Conservation (phyloP, 768 basidiomycete species). For the Boletus rubroflammeus region DNA sequence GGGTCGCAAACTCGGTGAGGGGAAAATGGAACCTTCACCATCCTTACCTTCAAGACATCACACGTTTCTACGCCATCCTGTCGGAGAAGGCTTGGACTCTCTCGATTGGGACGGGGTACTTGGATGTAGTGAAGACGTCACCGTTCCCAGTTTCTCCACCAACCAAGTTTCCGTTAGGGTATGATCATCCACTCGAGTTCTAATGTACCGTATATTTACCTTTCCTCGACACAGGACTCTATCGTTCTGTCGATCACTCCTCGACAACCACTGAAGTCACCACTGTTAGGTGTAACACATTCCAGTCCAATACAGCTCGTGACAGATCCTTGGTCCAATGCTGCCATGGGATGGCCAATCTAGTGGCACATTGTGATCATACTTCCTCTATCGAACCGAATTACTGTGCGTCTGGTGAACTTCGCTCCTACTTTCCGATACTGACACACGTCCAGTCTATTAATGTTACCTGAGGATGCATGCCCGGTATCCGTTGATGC, state of each 20-base stretch:
- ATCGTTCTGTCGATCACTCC: conserved; percentile 50
- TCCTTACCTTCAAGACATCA: conserved; percentile 25
- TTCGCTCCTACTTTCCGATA: neutral
- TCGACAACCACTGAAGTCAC: conserved; percentile 36
- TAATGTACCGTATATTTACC: neutral
- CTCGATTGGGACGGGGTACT: conserved; percentile 65
- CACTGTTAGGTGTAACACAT: conserved; percentile 36
- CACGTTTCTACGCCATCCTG: conserved; percentile 3
- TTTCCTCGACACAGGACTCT: conserved; percentile 46
- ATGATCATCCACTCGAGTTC: conserved; percentile 6
- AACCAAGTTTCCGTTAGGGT: conserved; percentile 51
- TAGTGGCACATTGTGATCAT: neutral
- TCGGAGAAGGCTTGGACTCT: conserved; percentile 34
- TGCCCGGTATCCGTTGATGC: neutral
- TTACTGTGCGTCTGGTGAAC: neutral
- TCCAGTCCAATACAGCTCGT: conserved; percentile 54
- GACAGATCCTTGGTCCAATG: conserved; percentile 50
- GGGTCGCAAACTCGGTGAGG: conserved; percentile 43
- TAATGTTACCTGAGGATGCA: neutral
- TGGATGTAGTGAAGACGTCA: conserved; percentile 34
- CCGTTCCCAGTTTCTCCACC: conserved; percentile 45
- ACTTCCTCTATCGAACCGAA: neutral
- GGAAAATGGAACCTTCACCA: conserved; percentile 43
- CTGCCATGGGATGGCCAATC: neutral
- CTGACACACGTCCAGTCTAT: neutral